Conservation (phyloP, 495 filamentous ascomycete species). For the Penicillium diatomitis region DNA sequence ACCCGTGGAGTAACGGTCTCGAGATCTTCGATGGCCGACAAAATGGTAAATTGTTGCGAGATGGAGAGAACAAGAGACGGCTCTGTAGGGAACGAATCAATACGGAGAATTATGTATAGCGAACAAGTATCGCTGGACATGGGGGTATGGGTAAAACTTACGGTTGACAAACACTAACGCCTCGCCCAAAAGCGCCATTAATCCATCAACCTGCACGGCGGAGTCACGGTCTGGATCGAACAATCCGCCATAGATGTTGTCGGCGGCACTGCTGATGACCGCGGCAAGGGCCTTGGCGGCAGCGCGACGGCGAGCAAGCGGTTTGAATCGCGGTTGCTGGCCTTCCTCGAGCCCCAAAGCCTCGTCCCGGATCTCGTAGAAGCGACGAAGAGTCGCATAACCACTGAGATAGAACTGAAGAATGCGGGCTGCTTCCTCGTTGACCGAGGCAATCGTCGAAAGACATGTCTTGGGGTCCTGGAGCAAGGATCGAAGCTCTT, state of each 20-base stretch:
- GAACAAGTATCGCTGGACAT: not conserved
- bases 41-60: slow-evolving; percentile 62
- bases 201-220: slow-evolving; percentile 74
- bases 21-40: slow-evolving; percentile 76
- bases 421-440: slow-evolving; percentile 69
- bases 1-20: slow-evolving; percentile 65
- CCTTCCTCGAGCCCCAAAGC: slow-evolving; percentile 32
- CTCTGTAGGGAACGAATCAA: slow-evolving; percentile 13
- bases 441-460: slow-evolving; percentile 51
- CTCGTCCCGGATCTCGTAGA: slow-evolving; percentile 78
- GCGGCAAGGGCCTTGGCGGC: slow-evolving; percentile 66
- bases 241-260: slow-evolving; percentile 81
- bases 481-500: slow-evolving; percentile 54
- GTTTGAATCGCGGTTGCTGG: slow-evolving; percentile 33
- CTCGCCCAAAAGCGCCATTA: slow-evolving; percentile 79
- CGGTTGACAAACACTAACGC: slow-evolving; percentile 62
- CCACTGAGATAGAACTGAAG: slow-evolving; percentile 78
- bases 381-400: slow-evolving; percentile 78
- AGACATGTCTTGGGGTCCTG: slow-evolving; percentile 57
- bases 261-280: slow-evolving; percentile 71
- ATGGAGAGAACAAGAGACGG: slow-evolving; percentile 32
- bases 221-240: slow-evolving; percentile 70
- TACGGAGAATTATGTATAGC: not conserved
- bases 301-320: slow-evolving; percentile 48
- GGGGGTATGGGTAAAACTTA: slow-evolving; percentile 23